phyloP scores from a whole-genome alignment of 495 filamentous ascomycete genomes.

The Xylaria cubensis region DNA sequence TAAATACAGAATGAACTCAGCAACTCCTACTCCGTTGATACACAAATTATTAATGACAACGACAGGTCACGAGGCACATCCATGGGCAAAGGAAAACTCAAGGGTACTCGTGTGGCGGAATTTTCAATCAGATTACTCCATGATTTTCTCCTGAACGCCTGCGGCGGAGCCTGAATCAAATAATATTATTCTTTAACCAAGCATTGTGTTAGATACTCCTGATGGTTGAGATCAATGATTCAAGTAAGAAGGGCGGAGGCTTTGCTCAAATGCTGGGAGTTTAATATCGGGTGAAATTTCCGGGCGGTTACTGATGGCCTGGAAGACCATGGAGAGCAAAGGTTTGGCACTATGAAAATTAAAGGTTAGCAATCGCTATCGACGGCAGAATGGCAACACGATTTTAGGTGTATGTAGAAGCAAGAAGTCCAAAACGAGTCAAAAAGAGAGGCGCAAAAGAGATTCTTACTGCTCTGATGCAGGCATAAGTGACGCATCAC shows the following conservation, averaged over 20 bases:
- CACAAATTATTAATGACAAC: constrained; percentile 10
- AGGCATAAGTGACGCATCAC: constrained; percentile 44
- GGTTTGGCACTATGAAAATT: constrained; percentile 34
- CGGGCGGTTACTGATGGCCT: constrained; percentile 35
- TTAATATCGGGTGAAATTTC: constrained; percentile 8
- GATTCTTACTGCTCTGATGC: constrained; percentile 34
- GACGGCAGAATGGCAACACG: background rate
- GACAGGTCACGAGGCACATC: background rate
- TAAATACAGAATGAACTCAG: background rate
- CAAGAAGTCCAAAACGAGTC: no score
- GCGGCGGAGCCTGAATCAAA: constrained; percentile 21
- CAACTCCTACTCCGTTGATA: constrained; percentile 4
- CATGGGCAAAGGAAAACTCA: constrained; percentile 18
- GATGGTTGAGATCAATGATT: constrained; percentile 7
- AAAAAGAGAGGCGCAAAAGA: background rate
- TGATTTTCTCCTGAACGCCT: constrained; percentile 19
- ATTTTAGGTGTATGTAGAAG: background rate
- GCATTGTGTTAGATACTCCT: constrained; percentile 18
- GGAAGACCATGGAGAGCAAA: constrained; percentile 48
- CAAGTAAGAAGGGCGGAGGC: constrained; percentile 21
- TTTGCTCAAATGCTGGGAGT: constrained; percentile 24
- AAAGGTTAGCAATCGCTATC: background rate
- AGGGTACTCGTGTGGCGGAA: constrained; percentile 4
- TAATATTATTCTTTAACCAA: constrained; percentile 19
- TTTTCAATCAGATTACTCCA: constrained; percentile 18